Base-by-base conservation (phyloP, 2,329 filamentous ascomycete species). In the Penicillium sp. region DNA sequence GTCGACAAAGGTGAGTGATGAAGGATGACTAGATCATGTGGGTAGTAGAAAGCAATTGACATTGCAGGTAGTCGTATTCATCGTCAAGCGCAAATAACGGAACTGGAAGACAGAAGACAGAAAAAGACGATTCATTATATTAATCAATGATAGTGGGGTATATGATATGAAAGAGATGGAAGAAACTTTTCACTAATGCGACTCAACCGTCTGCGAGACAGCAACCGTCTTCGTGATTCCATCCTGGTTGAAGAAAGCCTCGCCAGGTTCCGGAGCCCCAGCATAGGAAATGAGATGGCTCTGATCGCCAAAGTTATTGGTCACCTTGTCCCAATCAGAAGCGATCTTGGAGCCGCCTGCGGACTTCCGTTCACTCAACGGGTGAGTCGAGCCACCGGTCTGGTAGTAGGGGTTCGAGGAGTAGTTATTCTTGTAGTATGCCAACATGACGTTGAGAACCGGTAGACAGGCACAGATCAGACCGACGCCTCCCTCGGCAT, bases 401-500 rank as follows among this genome's bases (percentile, higher is more conserved):
- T 60, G 48, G 46, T 66, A 62, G 54, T 67, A 68, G 19, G 50
- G 55, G 36, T 64, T 57, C 3, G 64, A 63, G n/a, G 57, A 56
- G 57, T 64, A 63, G 19, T 60, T 52, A 43, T 55, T 61, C 45
- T 53, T 55, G 31, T 64, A 52, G 36, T 64, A 57, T 37, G 48
- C 47, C 33, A 66, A 41, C 14, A 68, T 45, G 49, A 66, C 59
- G 48, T 67, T 70, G 10, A 70, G 41, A 1, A 63, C 59, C 1
- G 68, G 68, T 4, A 71, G 62, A 56, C 68, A 71, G 18, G 68
- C 67, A 48, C 68, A 71, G 48, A 71, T 70, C 22, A 71, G 48
- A 4, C 66, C 68, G 35, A 71, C 53, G 39, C 65, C 68, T 28
- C 62, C 67, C 55, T 71, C 68, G 34, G 68, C 68, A 43, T 71